A percentile compares a stretch with the other conserved stretches of the same genome.
These are phyloP conservation scores for Acorus calamus DNA, from an alignment of 106 monocot species.

Conservation along the genomic window DNA sequence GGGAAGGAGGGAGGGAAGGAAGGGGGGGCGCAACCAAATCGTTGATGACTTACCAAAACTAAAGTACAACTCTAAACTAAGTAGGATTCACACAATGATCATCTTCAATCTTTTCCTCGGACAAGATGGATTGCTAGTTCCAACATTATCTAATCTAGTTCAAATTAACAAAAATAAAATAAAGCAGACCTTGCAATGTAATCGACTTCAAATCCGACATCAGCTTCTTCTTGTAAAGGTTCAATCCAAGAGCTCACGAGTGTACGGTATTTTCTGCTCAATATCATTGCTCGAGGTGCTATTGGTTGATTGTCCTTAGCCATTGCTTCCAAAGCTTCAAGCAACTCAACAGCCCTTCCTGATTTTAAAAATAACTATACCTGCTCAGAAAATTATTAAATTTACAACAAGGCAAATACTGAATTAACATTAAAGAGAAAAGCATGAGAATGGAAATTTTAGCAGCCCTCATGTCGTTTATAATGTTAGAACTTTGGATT, in stretches of 20 bases:
- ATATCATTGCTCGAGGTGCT: conserved; percentile 82
- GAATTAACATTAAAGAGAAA: neutral
- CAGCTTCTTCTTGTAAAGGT: conserved; percentile 97
- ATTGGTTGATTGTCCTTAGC: conserved; percentile 69
- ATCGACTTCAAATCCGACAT: conserved; percentile 89
- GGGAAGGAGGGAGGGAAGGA: too few species aligned
- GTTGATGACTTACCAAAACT: too few species aligned
- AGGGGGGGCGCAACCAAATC: too few species aligned
- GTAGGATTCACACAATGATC: too few species aligned
- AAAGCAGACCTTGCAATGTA: conserved; percentile 76
- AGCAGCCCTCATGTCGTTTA: too few species aligned
- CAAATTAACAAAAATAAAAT: neutral
- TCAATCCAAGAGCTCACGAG: conserved; percentile 99
- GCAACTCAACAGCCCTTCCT: conserved; percentile 87
- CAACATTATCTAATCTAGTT: neutral
- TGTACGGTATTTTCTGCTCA: conserved; percentile 91
- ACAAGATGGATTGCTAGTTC: too few species aligned
- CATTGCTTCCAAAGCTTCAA: conserved; percentile 98
- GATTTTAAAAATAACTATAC: conserved; percentile 37
- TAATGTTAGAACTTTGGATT: too few species aligned
- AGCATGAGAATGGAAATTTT: too few species aligned
- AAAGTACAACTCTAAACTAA: too few species aligned
- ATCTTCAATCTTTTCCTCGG: too few species aligned
- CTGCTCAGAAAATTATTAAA: conserved; percentile 24
- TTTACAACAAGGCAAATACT: conserved; percentile 6